Evolutionary conservation across 2,329 filamentous ascomycete species (phyloP), one percentile per base, ranked within the genome.

Genomic region (Colletotrichum truncatum): DNA sequence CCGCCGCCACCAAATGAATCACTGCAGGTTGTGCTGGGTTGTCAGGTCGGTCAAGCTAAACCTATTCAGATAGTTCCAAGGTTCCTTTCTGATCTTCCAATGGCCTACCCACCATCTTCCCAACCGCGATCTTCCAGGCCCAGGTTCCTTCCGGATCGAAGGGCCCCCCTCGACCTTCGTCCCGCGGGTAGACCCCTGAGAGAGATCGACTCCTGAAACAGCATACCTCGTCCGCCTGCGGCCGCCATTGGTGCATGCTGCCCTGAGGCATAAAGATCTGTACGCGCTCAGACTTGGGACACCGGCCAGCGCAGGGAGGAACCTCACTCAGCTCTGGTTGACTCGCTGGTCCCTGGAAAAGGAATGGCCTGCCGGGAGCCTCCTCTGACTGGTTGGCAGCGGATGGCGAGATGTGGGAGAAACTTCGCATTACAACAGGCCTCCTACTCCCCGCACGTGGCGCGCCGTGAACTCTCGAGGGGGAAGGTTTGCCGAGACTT

Each of bases 151-250:
- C 54, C 41, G 36, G 65, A 59, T 67, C 55, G 41, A 32, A 53
- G 25, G 16, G 11, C 23, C 48, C 36, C 26, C 43, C 39, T 56
- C 56, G 61, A 48, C 61, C 56, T n/a, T 60, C 56, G 61, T 53
- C 65, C 49, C 65, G 60, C 65, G 39, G 39, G 51, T 62, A 55
- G 46, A 54, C 45, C 61, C 65, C 63, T 66, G 63, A 52, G 36
- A 41, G n/a, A 66, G 65, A 69, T 69, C 52, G 61, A 67, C 67
- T 67, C 39, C 65, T 69, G 67, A 69, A 69, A 69, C 67, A 12
- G 51, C 65, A 64, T 18, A 54, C 51, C 58, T 60, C 67, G 58
- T 28, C 59, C 52, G 51, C 32, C 48, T 59, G 59, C 30, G 48
- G 30, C 46, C 36, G 38, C 48, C 53, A 66, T 64, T 66, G 64